These are phyloP conservation scores for Plenodomus biglobosus DNA, from an alignment of 2,329 filamentous ascomycete genomes.

Conservation along the genomic window DNA sequence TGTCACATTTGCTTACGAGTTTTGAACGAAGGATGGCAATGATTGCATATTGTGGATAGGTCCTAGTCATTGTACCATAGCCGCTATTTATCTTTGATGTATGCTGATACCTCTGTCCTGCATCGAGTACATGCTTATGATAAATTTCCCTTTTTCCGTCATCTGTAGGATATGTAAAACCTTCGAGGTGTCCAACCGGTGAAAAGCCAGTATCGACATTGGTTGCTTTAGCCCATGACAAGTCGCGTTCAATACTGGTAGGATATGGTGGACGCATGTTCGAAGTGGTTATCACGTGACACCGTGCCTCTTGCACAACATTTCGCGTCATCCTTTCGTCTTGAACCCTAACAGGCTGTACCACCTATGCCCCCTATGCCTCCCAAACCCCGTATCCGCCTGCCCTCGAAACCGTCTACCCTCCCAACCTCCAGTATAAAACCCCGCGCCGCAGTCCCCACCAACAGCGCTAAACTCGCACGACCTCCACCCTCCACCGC, in stretches of 20 bases:
- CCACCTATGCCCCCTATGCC: slow-evolving; percentile 17
- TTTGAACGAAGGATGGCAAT: slow-evolving; percentile 31
- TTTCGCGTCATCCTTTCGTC: neutral
- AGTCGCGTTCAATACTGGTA: too few species aligned
- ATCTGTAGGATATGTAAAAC: too few species aligned
- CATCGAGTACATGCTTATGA: too few species aligned
- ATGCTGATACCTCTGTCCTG: slow-evolving; percentile 19
- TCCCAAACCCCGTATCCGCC: slow-evolving; percentile 26
- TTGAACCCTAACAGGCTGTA: neutral
- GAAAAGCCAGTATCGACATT: too few species aligned
- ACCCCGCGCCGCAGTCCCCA: slow-evolving; percentile 2
- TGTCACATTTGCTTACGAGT: slow-evolving; percentile 28
- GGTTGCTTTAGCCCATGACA: too few species aligned
- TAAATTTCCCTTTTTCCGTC: too few species aligned
- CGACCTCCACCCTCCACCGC: slow-evolving; percentile 1
- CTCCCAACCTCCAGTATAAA: too few species aligned
- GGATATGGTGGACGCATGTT: too few species aligned
- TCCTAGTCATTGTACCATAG: slow-evolving; percentile 43
- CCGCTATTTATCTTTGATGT: slow-evolving; percentile 29
- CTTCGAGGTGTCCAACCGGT: too few species aligned
- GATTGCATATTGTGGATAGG: slow-evolving; percentile 44
- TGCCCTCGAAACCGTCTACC: slow-evolving; percentile 8
- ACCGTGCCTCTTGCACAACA: slow-evolving; percentile 1
- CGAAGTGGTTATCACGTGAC: slow-evolving; percentile 14
- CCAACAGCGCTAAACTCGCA: slow-evolving; percentile 1